Conservation (phyloP, 83 land plant genomes). For the Diphasiastrum complanatum region DNA sequence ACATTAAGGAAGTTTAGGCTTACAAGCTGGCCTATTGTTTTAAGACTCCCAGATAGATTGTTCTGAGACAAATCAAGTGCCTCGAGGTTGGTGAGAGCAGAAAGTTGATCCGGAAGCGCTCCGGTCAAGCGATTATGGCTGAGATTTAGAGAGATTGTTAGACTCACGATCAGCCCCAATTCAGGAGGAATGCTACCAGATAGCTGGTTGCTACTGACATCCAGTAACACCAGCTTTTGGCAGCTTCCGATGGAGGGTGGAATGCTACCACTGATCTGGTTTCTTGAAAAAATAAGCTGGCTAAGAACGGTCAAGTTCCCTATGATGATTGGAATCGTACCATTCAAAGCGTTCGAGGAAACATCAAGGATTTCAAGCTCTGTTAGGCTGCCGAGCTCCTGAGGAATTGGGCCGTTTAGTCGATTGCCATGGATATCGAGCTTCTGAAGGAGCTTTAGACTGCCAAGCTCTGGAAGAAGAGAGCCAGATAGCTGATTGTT, state of each 20-base stretch:
- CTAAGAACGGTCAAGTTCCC: not conserved
- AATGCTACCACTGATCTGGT: slow-evolving; percentile 32
- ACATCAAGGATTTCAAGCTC: slow-evolving; percentile 25
- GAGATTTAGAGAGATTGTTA: slow-evolving; percentile 37
- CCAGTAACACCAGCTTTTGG: slow-evolving; percentile 19
- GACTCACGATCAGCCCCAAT: slow-evolving; percentile 20
- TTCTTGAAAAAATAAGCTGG: not conserved
- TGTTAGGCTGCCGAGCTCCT: slow-evolving; percentile 20
- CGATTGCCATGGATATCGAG: slow-evolving; percentile 17
- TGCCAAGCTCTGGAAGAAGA: slow-evolving; percentile 23
- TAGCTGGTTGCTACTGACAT: slow-evolving; percentile 33
- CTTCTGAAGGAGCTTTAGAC: slow-evolving; percentile 3
- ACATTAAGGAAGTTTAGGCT: slow-evolving; percentile 40
- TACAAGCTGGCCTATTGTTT: slow-evolving; percentile 19
- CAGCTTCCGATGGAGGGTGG: slow-evolving; percentile 20
- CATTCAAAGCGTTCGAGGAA: not conserved
- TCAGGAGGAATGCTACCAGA: slow-evolving; percentile 31
- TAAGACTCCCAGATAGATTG: slow-evolving; percentile 31
- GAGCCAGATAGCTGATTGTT: slow-evolving; percentile 17
- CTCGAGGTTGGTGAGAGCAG: slow-evolving; percentile 29
- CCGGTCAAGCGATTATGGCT: slow-evolving; percentile 41
- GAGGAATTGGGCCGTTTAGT: slow-evolving; percentile 32
- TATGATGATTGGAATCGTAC: not conserved
- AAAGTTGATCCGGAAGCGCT: slow-evolving; percentile 29
- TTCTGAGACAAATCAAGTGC: slow-evolving; percentile 47